These are phyloP conservation scores for Sinapis alba DNA, from an alignment of 441 rosid genomes.

Conservation along the genomic window DNA sequence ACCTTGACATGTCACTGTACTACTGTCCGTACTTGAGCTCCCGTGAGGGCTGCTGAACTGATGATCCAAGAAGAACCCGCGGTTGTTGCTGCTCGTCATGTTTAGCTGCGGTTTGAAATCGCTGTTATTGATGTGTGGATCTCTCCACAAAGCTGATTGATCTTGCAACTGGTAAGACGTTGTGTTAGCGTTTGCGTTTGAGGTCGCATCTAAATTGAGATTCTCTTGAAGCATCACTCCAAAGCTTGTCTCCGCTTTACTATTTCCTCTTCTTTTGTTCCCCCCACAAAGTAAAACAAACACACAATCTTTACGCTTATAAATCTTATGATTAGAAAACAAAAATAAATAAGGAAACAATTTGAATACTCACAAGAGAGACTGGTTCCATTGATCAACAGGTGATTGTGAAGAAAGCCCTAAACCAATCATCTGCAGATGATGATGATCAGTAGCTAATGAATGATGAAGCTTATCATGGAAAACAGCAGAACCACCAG, in stretches of 20 bases:
- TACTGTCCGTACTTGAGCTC: conserved; percentile 58
- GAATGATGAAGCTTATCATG: conserved; percentile 59
- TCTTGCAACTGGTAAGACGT: conserved; percentile 46
- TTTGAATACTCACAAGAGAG: conserved; percentile 56
- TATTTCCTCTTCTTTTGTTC: conserved; percentile 63
- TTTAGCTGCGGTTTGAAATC: no score
- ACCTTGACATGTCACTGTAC: conserved; percentile 62
- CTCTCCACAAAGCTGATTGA: conserved; percentile 60
- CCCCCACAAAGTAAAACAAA: conserved; percentile 29
- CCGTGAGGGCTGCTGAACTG: conserved; percentile 69
- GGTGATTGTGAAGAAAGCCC: conserved; percentile 78
- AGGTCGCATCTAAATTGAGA: conserved; percentile 51
- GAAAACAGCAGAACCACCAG: conserved; percentile 58
- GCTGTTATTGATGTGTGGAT: conserved; percentile 35
- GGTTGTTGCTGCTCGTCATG: conserved; percentile 25
- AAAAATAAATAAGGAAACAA: not conserved
- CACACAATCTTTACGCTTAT: not conserved
- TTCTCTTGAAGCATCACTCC: conserved; percentile 82
- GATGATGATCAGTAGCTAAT: conserved; percentile 29
- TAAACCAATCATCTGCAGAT: conserved; percentile 80
- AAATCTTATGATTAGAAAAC: not conserved
- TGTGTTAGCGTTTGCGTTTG: conserved; percentile 36
- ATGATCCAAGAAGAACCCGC: conserved; percentile 66
- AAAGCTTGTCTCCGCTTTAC: conserved; percentile 66
- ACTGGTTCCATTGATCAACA: conserved; percentile 75